phyloP scores from a whole-genome alignment of 768 basidiomycete species.

The Tephrocybe sp. region DNA sequence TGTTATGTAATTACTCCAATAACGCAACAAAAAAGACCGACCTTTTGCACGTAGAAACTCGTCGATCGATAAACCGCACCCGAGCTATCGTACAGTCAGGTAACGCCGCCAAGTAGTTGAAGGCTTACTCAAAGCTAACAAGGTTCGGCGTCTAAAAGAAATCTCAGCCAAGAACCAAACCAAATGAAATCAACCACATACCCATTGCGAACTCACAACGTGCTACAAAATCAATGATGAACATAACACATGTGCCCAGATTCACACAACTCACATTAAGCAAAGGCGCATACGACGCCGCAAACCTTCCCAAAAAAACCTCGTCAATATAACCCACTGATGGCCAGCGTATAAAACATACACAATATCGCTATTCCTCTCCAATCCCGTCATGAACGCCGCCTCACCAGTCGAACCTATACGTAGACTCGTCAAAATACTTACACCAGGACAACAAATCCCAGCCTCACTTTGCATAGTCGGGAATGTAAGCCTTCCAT shows the following conservation, averaged over 20 bases:
- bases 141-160: conserved; percentile 47
- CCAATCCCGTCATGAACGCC: conserved; percentile 63
- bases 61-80: conserved; percentile 51
- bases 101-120: neutral
- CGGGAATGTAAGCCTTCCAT: conserved; percentile 50
- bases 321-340: neutral
- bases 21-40: conserved; percentile 18
- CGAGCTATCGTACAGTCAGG: conserved; percentile 31
- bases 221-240: too few species aligned
- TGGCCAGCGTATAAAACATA: conserved; percentile 20
- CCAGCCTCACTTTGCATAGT: conserved; percentile 45
- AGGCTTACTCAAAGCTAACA: conserved; percentile 54
- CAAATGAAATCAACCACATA: conserved; percentile 19
- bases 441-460: too few species aligned
- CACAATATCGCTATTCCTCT: conserved; percentile 37
- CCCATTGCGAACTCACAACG: conserved; percentile 50
- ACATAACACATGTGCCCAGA: too few species aligned
- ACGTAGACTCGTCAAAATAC: too few species aligned
- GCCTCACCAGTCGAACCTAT: conserved; percentile 53
- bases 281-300: conserved; percentile 56
- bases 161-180: neutral
- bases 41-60: conserved; percentile 61
- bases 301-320: conserved; percentile 24
- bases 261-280: conserved; percentile 40
- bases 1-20: neutral